Evolutionary conservation across 306 rosid species (phyloP).

Genomic region (Chamaecrista fasciculata): DNA sequence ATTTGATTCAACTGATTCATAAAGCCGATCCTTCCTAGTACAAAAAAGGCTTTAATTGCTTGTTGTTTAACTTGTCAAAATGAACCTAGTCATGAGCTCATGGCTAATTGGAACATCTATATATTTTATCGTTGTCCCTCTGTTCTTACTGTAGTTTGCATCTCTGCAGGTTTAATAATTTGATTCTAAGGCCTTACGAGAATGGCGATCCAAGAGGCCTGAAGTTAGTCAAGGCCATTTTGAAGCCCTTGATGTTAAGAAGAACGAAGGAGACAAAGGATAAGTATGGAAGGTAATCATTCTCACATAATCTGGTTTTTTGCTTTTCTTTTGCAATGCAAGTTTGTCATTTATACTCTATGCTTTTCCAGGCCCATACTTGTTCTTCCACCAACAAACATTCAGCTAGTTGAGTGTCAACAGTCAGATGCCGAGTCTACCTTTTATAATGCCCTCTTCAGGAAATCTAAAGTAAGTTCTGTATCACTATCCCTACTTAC

Average conservation of each 20-base stretch:
- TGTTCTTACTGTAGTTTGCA: background rate
- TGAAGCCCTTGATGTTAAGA: constrained; percentile 17
- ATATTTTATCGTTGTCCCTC: background rate
- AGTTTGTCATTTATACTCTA: background rate
- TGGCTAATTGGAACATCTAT: background rate
- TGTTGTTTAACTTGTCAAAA: too few relatives aligned
- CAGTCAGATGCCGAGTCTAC: constrained; percentile 78
- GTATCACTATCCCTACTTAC: background rate
- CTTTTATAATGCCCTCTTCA: constrained; percentile 74
- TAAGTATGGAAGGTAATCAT: background rate
- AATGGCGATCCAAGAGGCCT: constrained; percentile 10
- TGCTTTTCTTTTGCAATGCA: too few relatives aligned
- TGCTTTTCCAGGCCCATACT: constrained; percentile 70
- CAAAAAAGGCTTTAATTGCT: too few relatives aligned
- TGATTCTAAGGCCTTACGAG: constrained; percentile 70
- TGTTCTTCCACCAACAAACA: constrained; percentile 69
- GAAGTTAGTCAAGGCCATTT: constrained; percentile 46
- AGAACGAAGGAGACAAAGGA: constrained; percentile 14
- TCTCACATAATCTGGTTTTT: too few relatives aligned
- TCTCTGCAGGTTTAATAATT: constrained; percentile 69
- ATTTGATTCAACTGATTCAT: too few relatives aligned
- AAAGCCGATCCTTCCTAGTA: too few relatives aligned
- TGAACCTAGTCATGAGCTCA: too few relatives aligned
- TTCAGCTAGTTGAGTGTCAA: constrained; percentile 63
- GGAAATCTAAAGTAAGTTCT: constrained; percentile 65